Evolutionary conservation across 495 filamentous ascomycete species (phyloP), one percentile per base, ranked within the genome.

Genomic region (Talaromyces liani): DNA sequence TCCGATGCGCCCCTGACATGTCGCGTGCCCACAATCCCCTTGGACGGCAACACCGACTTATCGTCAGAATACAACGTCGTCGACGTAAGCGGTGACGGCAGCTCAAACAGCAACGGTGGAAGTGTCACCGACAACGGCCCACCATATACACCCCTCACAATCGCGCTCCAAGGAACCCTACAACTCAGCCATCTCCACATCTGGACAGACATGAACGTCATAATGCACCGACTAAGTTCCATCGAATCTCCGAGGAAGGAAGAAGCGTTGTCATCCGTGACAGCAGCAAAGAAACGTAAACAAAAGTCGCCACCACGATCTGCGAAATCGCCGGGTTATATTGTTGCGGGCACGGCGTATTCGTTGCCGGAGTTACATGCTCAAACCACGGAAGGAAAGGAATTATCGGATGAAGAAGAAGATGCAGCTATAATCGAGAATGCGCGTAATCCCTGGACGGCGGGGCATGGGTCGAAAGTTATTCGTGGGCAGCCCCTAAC

Each of bases 1-100:
- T 91, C 88, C 78, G 94, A 98, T 73, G 91, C 90, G 10, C 94
- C 94, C 31, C 83, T 98, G 54, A 88, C 91, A 56, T 98, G 94
- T 76, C 93, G 94, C 64, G 84, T 98, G 2, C 93, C 93, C 47
- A 87, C 91, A 9, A 86, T 85, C 6, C 93, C 93, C 0, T 77
- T 87, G 4, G 68, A 69, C 47, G 36, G 65, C 45, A 63, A 67
- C 29, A 63, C 68, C 39, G 68, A 65, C 25, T 64, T 31, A 45
- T 65, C 67, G 57, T 61, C 66, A 29, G 58, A 20, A 61, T 74
- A 56, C 64, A 64, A 49, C 36, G 56, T 36, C 33, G 36, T 41
- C 10, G 55, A 16, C 25, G 57, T 33, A 2, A 47, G 16, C 45
- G 63, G n/a, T 55, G 58, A 16, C 6, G 22, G 29, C n/a, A 24